These are phyloP conservation scores for Sugiyamaella japonica DNA, from an alignment of 1,139 yeast species.

Conservation along the genomic window DNA sequence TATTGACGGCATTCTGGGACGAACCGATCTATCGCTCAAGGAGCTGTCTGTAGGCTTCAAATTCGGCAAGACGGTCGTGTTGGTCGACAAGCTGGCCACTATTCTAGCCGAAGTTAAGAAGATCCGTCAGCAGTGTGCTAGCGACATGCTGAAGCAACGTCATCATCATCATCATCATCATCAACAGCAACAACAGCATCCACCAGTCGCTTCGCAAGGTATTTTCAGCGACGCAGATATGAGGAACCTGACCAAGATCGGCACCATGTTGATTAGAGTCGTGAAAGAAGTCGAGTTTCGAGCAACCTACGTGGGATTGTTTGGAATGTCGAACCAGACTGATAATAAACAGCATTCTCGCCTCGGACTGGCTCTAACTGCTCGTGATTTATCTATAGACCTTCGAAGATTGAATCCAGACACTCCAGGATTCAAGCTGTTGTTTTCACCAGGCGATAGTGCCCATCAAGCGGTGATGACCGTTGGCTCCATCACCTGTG, in stretches of 20 bases:
- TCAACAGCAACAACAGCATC: background rate
- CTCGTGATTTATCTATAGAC: slow-evolving; percentile 43
- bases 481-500: slow-evolving; percentile 41
- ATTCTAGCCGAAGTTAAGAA: slow-evolving; percentile 15
- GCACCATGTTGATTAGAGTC: slow-evolving; percentile 38
- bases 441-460: slow-evolving; percentile 38
- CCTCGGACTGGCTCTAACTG: slow-evolving; percentile 32
- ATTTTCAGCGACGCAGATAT: slow-evolving; percentile 25
- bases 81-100: slow-evolving; percentile 11
- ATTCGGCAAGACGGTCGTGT: slow-evolving; percentile 32
- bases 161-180: no score
- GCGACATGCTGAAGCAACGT: slow-evolving; percentile 13
- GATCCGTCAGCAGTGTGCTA: slow-evolving; percentile 15
- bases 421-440: slow-evolving; percentile 44
- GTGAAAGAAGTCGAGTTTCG: slow-evolving; percentile 42
- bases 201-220: slow-evolving; percentile 13
- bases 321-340: slow-evolving; percentile 21
- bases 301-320: slow-evolving; percentile 34
- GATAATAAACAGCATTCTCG: slow-evolving; percentile 4
- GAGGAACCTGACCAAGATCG: slow-evolving; percentile 32
- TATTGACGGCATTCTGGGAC: slow-evolving; percentile 39
- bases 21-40: slow-evolving; percentile 36
- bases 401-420: slow-evolving; percentile 42
- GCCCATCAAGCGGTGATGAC: slow-evolving; percentile 46
- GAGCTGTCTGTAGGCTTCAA: slow-evolving; percentile 39